These are phyloP conservation scores for Claviceps spartinae DNA, from an alignment of 2,329 filamentous ascomycete genomes.

Conservation along the genomic window DNA sequence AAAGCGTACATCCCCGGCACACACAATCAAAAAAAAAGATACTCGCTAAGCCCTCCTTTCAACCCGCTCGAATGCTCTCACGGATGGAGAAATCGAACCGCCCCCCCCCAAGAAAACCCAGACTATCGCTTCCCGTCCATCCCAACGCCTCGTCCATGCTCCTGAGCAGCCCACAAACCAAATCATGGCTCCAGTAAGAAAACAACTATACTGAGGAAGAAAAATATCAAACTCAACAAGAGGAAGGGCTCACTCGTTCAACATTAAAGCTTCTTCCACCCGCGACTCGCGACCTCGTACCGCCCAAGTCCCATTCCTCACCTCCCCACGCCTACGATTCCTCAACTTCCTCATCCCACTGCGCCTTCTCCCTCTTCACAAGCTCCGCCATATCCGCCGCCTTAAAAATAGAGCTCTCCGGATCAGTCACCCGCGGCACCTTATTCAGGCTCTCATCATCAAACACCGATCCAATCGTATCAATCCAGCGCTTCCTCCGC, in stretches of 20 bases:
- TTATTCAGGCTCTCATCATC: slow-evolving; percentile 63
- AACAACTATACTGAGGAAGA: too few species aligned
- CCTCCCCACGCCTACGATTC: slow-evolving; percentile 30
- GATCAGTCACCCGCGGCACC: slow-evolving; percentile 54
- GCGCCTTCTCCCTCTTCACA: slow-evolving; percentile 63
- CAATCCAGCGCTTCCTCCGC: slow-evolving; percentile 74
- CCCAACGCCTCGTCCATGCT: not conserved
- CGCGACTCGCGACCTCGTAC: not conserved
- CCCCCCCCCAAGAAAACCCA: not conserved
- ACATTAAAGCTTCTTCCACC: too few species aligned
- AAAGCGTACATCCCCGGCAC: too few species aligned
- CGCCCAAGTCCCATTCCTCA: not conserved
- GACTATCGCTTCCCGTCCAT: not conserved
- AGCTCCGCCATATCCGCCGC: slow-evolving; percentile 57
- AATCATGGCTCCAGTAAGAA: too few species aligned
- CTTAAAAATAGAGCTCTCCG: slow-evolving; percentile 59
- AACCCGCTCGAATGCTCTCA: too few species aligned
- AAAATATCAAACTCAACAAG: too few species aligned
- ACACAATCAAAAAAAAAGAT: too few species aligned
- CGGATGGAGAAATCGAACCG: too few species aligned
- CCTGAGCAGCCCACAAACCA: too few species aligned
- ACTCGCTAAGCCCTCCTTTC: too few species aligned
- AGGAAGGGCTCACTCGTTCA: too few species aligned
- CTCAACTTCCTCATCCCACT: slow-evolving; percentile 70
- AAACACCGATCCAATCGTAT: slow-evolving; percentile 82